Evolutionary conservation across 2,329 filamentous ascomycete species (phyloP).

Genomic region (Fusarium nodosum): DNA sequence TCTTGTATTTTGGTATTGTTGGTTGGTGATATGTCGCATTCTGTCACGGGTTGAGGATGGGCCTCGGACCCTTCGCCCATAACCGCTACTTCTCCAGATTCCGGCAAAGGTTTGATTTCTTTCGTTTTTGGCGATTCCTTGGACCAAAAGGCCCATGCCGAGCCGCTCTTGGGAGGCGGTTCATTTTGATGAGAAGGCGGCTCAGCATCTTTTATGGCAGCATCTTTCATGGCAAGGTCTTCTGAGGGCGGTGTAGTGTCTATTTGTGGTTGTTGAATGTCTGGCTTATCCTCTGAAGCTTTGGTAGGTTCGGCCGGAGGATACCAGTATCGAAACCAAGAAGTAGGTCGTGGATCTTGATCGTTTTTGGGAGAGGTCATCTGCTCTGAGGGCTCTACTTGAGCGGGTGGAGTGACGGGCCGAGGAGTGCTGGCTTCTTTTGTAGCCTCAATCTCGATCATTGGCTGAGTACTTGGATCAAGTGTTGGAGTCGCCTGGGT

Average conservation of each 20-base stretch:
- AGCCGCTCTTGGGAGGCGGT: constrained; percentile 65
- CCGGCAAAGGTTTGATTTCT: constrained; percentile 53
- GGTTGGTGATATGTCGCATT: constrained; percentile 58
- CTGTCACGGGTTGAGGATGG: constrained; percentile 64
- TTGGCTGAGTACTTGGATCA: constrained; percentile 34
- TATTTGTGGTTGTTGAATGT: constrained; percentile 23
- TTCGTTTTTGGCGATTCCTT: constrained; percentile 63
- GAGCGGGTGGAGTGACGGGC: constrained; percentile 45
- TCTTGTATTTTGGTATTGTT: constrained; percentile 53
- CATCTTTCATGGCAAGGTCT: constrained; percentile 62
- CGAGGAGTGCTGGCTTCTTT: constrained; percentile 36
- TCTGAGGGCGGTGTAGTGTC: constrained; percentile 47
- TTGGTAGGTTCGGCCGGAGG: constrained; percentile 37
- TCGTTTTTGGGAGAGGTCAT: constrained; percentile 29
- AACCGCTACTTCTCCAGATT: constrained; percentile 68
- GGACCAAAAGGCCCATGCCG: constrained; percentile 88
- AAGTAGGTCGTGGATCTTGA: constrained; percentile 44
- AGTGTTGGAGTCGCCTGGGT: constrained; percentile 27
- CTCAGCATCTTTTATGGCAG: constrained; percentile 60
- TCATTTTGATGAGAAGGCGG: constrained; percentile 51
- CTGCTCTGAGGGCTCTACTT: constrained; percentile 35
- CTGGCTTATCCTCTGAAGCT: constrained; percentile 28
- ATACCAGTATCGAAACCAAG: constrained; percentile 61
- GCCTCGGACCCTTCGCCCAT: constrained; percentile 69
- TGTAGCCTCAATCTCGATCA: constrained; percentile 18